Base-by-base conservation (phyloP, 129 eudicot species). In the Heracleum sosnowskyi region DNA sequence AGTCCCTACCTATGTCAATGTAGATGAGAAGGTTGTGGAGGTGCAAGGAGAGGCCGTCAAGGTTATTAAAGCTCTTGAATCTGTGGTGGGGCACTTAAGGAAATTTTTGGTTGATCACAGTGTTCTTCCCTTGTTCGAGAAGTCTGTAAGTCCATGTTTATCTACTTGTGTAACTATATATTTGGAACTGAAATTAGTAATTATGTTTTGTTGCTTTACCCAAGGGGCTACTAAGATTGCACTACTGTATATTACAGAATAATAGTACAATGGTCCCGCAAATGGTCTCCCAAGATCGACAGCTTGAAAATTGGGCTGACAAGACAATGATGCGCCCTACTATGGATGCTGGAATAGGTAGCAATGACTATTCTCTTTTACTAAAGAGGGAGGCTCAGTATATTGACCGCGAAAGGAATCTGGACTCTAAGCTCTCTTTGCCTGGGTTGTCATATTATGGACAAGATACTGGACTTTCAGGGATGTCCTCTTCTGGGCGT, bases 1-100 rank as follows among this genome's bases (percentile, higher is more conserved):
- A 63, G 84, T 83, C 79, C 84, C 93, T 71, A 74, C 79, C 36
- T 88, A 83, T 86, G 83, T 89, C 69, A 88, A 76, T 76, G 11
- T 97, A 62, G 98, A 94, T 11, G 98, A 94, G 83, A 86, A 96
- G 86, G 46, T 94, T 79, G 96, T 94, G 76, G 98, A 94, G 80
- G 49, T 94, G 80, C 98, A 91, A 78, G 98, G 97, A 44, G 98
- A 94, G 79, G 90, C 91, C 80, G 20, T 75, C 17, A 91, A 94
- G 82, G 98, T 94, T 82, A 83, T 86, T 44, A 84, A 84, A 81
- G 98, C 97, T 63, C 80, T 94, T 72, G 97, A 90, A 85, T 89
- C 90, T 77, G 96, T 94, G 31, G 79, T 91, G 53, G 91, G 89
- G 60, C 98, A 91, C 79, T 85, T 94, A 39, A 91, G 98, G 81